phyloP scores from a whole-genome alignment of 176 grass and related monocot species.

The Musa acuminata region DNA sequence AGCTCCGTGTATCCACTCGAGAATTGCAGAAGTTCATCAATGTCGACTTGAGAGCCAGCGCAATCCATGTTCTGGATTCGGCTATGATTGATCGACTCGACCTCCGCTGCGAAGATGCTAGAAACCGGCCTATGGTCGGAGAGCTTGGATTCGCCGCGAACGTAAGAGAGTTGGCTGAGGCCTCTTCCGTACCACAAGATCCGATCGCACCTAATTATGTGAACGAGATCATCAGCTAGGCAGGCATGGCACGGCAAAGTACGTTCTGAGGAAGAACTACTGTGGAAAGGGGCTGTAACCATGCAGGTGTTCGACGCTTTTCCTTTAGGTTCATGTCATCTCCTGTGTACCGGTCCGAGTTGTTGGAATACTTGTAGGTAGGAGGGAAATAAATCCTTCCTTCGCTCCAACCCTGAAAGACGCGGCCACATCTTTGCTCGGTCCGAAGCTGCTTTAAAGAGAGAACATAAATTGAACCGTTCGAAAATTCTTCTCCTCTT shows the following conservation, averaged over 20 bases:
- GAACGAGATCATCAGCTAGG: constrained; percentile 4
- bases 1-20: constrained; percentile 79
- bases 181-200: constrained; percentile 90
- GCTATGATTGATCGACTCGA: constrained; percentile 89
- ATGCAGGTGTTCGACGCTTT: constrained; percentile 89
- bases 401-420: constrained; percentile 82
- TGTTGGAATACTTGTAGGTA: constrained; percentile 96
- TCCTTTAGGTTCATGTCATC: constrained; percentile 85
- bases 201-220: constrained; percentile 66
- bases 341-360: constrained; percentile 84
- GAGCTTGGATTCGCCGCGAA: constrained; percentile 84
- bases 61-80: constrained; percentile 83
- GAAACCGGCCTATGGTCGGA: constrained; percentile 92
- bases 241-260: not conserved
- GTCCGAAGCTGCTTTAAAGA: constrained; percentile 71
- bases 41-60: constrained; percentile 67
- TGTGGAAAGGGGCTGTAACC: constrained; percentile 21
- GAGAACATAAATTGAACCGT: constrained; percentile 2
- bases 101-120: constrained; percentile 77
- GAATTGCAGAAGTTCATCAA: constrained; percentile 76
- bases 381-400: constrained; percentile 95
- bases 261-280: not conserved
- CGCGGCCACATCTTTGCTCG: constrained; percentile 70
- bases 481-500: constrained; percentile 1
- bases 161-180: constrained; percentile 75